A percentile compares a stretch with the other conserved stretches of the same genome.
Evolutionary conservation across 2,329 filamentous ascomycete species (phyloP).

Genomic region (Beauveria australis): DNA sequence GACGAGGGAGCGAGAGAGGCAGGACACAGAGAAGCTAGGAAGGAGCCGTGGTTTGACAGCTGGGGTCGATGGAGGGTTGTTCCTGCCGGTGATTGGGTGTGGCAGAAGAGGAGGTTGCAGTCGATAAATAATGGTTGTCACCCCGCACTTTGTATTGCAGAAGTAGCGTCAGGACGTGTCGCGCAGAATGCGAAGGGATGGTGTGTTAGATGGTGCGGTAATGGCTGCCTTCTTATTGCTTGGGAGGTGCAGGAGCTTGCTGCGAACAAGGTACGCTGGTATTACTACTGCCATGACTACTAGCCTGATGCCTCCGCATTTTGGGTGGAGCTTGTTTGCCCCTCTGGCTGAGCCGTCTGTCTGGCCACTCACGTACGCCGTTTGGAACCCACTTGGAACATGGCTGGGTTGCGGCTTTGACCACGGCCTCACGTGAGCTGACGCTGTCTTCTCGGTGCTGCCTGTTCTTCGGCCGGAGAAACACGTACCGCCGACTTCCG

Average conservation of each 20-base stretch:
- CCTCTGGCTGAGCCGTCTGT: background rate
- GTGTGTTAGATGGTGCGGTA: constrained; percentile 7
- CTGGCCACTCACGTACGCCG: background rate
- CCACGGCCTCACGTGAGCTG: constrained; percentile 5
- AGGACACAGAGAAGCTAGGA: constrained; percentile 1
- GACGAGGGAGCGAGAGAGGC: background rate
- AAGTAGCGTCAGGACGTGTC: background rate
- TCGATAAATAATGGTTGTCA: background rate
- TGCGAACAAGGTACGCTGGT: constrained; percentile 4
- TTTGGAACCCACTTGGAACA: background rate
- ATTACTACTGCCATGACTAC: constrained; percentile 9
- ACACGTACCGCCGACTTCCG: constrained; percentile 5
- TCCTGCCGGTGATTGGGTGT: constrained; percentile 7
- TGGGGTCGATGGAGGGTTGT: constrained; percentile 4
- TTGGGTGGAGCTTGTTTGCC: constrained; percentile 6
- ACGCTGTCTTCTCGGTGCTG: background rate
- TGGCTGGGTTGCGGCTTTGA: background rate
- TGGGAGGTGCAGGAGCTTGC: background rate
- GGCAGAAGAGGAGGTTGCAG: constrained; percentile 11
- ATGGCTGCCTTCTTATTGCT: constrained; percentile 10
- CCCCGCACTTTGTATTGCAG: constrained; percentile 13
- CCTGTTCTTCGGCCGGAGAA: background rate
- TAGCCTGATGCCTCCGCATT: constrained; percentile 11
- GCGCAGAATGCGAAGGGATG: constrained; percentile 11
- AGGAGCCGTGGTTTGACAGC: constrained; percentile 9